Conservation (phyloP, 2,329 filamentous ascomycete species). For the Fusarium musae region DNA sequence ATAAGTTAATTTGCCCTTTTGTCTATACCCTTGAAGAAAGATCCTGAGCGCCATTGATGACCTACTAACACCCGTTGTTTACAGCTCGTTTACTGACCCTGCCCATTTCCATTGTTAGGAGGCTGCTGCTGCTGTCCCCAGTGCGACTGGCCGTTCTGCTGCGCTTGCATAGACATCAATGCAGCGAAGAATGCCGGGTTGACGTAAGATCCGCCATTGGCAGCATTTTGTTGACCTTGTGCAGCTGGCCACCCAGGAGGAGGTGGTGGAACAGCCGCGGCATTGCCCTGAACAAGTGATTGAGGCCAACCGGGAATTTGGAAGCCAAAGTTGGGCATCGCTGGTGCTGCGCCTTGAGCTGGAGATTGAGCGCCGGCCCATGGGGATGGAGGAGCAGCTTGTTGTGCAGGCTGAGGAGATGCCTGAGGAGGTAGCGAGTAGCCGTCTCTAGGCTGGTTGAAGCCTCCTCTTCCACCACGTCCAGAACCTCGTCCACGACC, state of each 20-base stretch:
- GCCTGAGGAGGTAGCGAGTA: conserved; percentile 54
- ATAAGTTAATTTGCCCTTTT: conserved; percentile 25
- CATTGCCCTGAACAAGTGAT: conserved; percentile 34
- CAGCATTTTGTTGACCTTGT: conserved; percentile 46
- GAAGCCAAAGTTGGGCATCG: conserved; percentile 54
- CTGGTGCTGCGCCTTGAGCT: conserved; percentile 34
- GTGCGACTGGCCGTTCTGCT: conserved; percentile 46
- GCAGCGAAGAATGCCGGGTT: conserved; percentile 69
- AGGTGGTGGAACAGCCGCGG: conserved; percentile 55
- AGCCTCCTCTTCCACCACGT: conserved; percentile 53
- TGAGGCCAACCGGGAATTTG: conserved; percentile 58
- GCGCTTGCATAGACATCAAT: conserved; percentile 55
- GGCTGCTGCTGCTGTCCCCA: conserved; percentile 46
- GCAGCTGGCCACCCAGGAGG: conserved; percentile 50
- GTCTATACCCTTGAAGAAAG: conserved; percentile 24
- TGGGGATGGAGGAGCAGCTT: conserved; percentile 35
- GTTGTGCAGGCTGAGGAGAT: conserved; percentile 48
- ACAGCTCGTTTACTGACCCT: conserved; percentile 37
- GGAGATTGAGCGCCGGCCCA: conserved; percentile 31
- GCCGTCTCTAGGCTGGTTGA: conserved; percentile 50
- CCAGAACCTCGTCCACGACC: conserved; percentile 56
- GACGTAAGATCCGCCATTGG: conserved; percentile 59
- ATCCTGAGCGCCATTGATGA: conserved; percentile 32
- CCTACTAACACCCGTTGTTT: background rate
- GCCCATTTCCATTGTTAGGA: conserved; percentile 42